phyloP scores from a whole-genome alignment of 2,329 filamentous ascomycete species.

The Byssoonygena ceratinophila region DNA sequence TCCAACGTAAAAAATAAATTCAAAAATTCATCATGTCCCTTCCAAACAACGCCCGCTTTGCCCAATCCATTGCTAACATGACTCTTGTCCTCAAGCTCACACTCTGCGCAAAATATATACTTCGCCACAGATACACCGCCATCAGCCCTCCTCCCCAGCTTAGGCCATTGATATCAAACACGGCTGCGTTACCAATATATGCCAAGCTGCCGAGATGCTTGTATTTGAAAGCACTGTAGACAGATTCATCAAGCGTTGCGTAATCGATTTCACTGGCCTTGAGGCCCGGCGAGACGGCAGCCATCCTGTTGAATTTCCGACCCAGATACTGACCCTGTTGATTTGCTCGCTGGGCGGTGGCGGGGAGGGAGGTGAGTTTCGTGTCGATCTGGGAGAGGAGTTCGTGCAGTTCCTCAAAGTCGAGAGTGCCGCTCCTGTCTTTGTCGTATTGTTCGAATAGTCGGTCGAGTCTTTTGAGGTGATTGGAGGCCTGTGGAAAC shows the following conservation, averaged over 20 bases:
- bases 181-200: conserved; percentile 90
- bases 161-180: conserved; percentile 80
- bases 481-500: conserved; percentile 81
- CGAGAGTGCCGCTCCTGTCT: conserved; percentile 83
- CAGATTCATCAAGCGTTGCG: conserved; percentile 80
- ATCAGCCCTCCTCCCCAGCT: conserved; percentile 72
- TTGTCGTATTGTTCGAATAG: conserved; percentile 88
- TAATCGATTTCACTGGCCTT: conserved; percentile 69
- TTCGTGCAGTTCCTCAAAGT: conserved; percentile 84
- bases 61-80: conserved; percentile 95
- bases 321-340: conserved; percentile 92
- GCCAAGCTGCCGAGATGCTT: conserved; percentile 82
- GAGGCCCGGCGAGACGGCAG: conserved; percentile 64
- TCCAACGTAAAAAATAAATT: conserved; percentile 3
- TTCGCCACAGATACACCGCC: conserved; percentile 93
- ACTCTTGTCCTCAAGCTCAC: conserved; percentile 84
- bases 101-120: conserved; percentile 94
- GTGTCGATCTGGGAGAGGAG: conserved; percentile 84
- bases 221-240: conserved; percentile 93
- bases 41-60: conserved; percentile 89
- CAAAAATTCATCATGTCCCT: conserved; percentile 53
- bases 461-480: conserved; percentile 79
- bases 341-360: conserved; percentile 90
- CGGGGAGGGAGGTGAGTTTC: conserved; percentile 87
- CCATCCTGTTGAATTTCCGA: conserved; percentile 85